Evolutionary conservation across 2,329 filamentous ascomycete species (phyloP).

Genomic region (Pyricularia sp.): DNA sequence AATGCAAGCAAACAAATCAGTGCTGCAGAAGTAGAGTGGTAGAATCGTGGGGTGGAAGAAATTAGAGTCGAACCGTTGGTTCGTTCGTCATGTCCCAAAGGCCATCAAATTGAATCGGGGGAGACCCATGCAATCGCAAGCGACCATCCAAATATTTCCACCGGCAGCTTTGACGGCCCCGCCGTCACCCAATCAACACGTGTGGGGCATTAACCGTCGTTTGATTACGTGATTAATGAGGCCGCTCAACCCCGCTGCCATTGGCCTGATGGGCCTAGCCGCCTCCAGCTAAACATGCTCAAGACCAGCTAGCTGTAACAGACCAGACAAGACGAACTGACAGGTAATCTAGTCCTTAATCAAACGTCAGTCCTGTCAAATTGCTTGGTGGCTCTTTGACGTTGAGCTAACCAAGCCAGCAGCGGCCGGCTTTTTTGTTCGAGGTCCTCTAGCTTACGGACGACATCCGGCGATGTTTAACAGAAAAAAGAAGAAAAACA

Average conservation of each 20-base stretch:
- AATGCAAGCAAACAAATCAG: neutral
- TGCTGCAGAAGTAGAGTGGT: neutral
- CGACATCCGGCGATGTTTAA: neutral
- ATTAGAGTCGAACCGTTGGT: neutral
- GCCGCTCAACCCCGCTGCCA: neutral
- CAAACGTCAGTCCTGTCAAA: neutral
- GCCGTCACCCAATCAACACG: neutral
- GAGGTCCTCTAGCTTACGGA: neutral
- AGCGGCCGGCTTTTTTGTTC: neutral
- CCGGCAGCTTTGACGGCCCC: neutral
- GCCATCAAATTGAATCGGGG: neutral
- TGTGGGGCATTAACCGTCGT: neutral
- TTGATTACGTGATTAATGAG: neutral
- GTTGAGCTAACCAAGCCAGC: neutral
- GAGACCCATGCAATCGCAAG: neutral
- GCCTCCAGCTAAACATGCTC: neutral
- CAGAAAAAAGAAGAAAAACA: too few species aligned
- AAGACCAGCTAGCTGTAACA: neutral
- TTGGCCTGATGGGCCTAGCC: neutral
- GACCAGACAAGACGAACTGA: neutral
- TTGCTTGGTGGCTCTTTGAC: neutral
- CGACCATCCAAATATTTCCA: neutral
- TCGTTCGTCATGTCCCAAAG: neutral
- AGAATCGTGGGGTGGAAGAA: neutral
- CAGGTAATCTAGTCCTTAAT: neutral